Percentiles rank a stretch among this genome's conserved stretches.
Conservation (phyloP, 2,329 filamentous ascomycete genomes). For the Clonostachys chloroleuca region DNA sequence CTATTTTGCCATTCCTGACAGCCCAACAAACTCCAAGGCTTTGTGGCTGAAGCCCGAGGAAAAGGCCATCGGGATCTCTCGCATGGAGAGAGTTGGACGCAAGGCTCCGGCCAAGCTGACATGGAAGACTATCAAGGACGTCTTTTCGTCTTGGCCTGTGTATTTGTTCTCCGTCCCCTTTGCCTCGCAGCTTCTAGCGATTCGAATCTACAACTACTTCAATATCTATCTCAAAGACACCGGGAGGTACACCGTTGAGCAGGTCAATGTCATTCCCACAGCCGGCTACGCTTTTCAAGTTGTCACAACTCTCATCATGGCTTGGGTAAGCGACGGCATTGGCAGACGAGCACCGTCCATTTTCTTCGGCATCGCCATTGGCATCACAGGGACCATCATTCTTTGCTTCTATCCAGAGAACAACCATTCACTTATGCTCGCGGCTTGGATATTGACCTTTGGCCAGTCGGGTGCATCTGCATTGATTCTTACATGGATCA, state of each 20-base stretch:
- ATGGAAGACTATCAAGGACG: conserved; percentile 14
- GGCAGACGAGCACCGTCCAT: conserved; percentile 48
- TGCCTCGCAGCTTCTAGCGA: conserved; percentile 23
- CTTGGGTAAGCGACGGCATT: conserved; percentile 50
- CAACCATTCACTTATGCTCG: conserved; percentile 25
- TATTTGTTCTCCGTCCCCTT: conserved; percentile 25
- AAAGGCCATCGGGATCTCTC: conserved; percentile 15
- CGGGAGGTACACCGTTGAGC: conserved; percentile 18
- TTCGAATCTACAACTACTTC: conserved; percentile 27
- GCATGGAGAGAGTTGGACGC: conserved; percentile 21
- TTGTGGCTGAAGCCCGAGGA: conserved; percentile 19
- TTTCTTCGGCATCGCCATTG: conserved; percentile 37
- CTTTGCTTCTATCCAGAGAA: conserved; percentile 24
- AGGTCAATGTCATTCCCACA: conserved; percentile 47
- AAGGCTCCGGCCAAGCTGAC: conserved; percentile 21
- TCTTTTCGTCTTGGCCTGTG: conserved; percentile 19
- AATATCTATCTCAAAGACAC: conserved; percentile 23
- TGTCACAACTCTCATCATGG: conserved; percentile 46
- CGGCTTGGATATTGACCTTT: conserved; percentile 26
- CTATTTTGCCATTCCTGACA: conserved; percentile 25
- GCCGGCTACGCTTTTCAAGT: conserved; percentile 29
- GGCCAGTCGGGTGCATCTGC: conserved; percentile 24
- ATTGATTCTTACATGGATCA: conserved; percentile 38
- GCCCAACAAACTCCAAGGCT: conserved; percentile 15
- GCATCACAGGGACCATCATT: conserved; percentile 24